These are phyloP conservation scores for Backusella australiensis DNA, from an alignment of 192 early-diverging fungal genomes.

Conservation along the genomic window DNA sequence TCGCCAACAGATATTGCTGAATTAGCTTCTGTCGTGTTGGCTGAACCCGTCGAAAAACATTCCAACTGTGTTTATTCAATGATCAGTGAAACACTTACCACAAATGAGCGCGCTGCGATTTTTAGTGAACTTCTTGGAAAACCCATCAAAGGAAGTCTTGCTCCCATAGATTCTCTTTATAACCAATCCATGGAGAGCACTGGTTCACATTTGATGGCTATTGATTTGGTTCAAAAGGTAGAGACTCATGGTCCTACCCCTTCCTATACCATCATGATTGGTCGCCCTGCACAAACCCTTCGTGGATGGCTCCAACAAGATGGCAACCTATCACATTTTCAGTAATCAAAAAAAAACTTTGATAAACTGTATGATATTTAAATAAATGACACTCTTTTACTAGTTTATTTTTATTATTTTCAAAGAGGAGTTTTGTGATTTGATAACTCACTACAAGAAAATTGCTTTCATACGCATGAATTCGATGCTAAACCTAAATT, in stretches of 20 bases:
- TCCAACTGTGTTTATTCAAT: conserved; percentile 8
- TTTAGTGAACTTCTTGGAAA: conserved; percentile 14
- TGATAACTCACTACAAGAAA: too few relatives aligned
- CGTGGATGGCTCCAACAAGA: not conserved
- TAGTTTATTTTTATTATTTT: too few relatives aligned
- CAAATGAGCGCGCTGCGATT: not conserved
- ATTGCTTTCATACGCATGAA: too few relatives aligned
- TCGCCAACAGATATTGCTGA: too few relatives aligned
- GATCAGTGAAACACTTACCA: conserved; percentile 1
- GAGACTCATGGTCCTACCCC: not conserved
- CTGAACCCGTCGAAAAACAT: too few relatives aligned
- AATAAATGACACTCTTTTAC: too few relatives aligned
- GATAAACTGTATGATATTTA: too few relatives aligned
- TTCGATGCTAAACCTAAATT: too few relatives aligned
- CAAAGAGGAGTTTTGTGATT: too few relatives aligned
- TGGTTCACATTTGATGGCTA: not conserved
- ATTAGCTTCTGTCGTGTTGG: too few relatives aligned
- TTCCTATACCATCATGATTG: not conserved
- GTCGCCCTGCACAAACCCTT: not conserved
- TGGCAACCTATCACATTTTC: not conserved
- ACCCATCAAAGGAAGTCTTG: not conserved
- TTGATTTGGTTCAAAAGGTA: not conserved
- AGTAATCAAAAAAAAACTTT: not conserved
- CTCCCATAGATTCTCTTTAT: not conserved
- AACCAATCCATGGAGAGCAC: not conserved